A percentile compares a stretch with the other conserved stretches of the same genome.
These are phyloP conservation scores for Fagus sylvatica DNA, from an alignment of 306 rosid species.

Conservation along the genomic window DNA sequence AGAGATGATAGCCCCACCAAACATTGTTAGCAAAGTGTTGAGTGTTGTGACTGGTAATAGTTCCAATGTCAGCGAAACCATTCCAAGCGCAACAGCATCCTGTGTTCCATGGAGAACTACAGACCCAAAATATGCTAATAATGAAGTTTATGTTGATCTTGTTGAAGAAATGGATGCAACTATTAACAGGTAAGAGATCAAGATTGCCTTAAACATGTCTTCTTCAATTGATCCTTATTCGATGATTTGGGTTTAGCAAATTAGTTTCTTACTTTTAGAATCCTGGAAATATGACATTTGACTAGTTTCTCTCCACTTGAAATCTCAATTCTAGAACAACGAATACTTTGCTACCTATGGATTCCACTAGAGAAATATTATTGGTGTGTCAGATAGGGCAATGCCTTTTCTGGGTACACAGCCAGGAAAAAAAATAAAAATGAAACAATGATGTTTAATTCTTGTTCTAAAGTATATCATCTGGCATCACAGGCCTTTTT, in stretches of 20 bases:
- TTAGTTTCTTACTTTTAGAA: background rate
- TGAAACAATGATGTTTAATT: conserved; percentile 4
- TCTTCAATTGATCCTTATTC: background rate
- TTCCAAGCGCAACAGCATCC: conserved; percentile 82
- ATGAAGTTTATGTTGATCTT: conserved; percentile 90
- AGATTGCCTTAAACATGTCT: background rate
- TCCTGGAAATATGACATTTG: background rate
- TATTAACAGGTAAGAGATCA: conserved; percentile 45
- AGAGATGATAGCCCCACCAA: conserved; percentile 97
- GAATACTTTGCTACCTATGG: no score
- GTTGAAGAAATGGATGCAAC: conserved; percentile 92
- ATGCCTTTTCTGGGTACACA: background rate
- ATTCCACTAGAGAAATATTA: background rate
- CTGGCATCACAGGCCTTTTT: background rate
- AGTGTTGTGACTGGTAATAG: conserved; percentile 91
- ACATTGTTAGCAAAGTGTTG: conserved; percentile 83
- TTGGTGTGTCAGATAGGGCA: background rate
- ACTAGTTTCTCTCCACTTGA: background rate
- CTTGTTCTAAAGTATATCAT: background rate
- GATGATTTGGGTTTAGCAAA: background rate
- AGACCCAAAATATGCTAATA: conserved; percentile 67
- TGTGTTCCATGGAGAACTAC: conserved; percentile 87
- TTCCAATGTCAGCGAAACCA: conserved; percentile 85
- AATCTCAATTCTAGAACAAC: background rate
- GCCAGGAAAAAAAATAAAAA: background rate